phyloP scores from a whole-genome alignment of 768 basidiomycete species.

The Hygrophorus pudorinus region DNA sequence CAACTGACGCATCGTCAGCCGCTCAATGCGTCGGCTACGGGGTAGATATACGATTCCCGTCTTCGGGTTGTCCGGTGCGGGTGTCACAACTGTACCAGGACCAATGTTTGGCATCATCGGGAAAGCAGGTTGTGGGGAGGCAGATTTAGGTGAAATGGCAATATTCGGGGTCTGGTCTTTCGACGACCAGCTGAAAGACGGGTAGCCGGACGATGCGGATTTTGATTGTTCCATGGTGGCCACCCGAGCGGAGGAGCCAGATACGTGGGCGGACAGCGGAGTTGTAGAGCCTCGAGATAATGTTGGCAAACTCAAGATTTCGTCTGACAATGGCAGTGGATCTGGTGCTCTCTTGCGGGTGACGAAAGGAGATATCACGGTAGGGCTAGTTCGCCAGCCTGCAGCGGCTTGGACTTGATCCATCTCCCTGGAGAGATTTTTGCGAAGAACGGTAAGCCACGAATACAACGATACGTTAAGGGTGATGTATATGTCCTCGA shows the following conservation, averaged over 20 bases:
- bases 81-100: not conserved
- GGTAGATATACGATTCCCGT: constrained; percentile 41
- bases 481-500: constrained; percentile 77
- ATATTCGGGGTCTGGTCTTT: not conserved
- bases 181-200: not conserved
- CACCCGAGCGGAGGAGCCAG: not conserved
- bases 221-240: not conserved
- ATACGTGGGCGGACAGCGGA: not conserved
- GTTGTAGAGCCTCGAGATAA: not conserved
- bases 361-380: constrained; percentile 18
- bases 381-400: constrained; percentile 38
- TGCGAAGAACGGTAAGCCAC: constrained; percentile 71
- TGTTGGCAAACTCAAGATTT: not conserved
- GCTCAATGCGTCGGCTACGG: constrained; percentile 57
- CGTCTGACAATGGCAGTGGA: constrained; percentile 19
- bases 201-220: not conserved
- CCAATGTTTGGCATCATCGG: no score
- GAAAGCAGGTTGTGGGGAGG: not conserved
- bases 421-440: constrained; percentile 68
- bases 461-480: constrained; percentile 76
- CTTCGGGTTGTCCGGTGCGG: constrained; percentile 11
- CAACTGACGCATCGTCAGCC: constrained; percentile 76
- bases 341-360: constrained; percentile 32
- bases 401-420: constrained; percentile 56
- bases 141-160: not conserved